A percentile compares a stretch with the other conserved stretches of the same genome.
phyloP scores from a whole-genome alignment of 1,139 yeast species.

The Komagataea norvegica region DNA sequence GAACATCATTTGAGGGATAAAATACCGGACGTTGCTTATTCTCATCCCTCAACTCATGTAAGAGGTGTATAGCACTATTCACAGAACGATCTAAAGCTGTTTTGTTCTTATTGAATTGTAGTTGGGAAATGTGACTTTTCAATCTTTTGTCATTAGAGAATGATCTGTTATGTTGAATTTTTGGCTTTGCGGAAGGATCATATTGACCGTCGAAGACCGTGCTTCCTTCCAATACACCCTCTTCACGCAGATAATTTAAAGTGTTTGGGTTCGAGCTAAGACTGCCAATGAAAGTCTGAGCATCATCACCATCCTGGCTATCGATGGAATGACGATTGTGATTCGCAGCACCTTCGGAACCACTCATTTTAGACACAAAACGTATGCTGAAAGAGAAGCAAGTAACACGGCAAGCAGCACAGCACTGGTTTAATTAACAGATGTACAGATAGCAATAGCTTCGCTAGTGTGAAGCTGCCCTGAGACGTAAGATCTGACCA shows the following conservation, averaged over 20 bases:
- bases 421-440: too few relatives aligned
- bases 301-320: constrained; percentile 11
- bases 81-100: constrained; percentile 60
- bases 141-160: constrained; percentile 23
- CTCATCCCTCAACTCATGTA: constrained; percentile 51
- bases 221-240: constrained; percentile 25
- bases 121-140: constrained; percentile 54
- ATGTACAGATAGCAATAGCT: too few relatives aligned
- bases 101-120: constrained; percentile 65
- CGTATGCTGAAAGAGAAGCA: not conserved
- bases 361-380: constrained; percentile 1
- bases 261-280: constrained; percentile 11
- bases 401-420: not conserved
- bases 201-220: constrained; percentile 22
- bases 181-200: constrained; percentile 10
- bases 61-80: constrained; percentile 47
- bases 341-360: constrained; percentile 1
- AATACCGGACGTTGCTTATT: constrained; percentile 59
- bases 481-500: too few relatives aligned
- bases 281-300: constrained; percentile 17
- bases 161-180: constrained; percentile 15
- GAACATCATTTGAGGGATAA: constrained; percentile 50
- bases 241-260: constrained; percentile 22
- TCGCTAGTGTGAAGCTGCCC: too few relatives aligned
- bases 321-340: not conserved